Base-by-base conservation (phyloP, 306 rosid species). In the Argentina anserina region DNA sequence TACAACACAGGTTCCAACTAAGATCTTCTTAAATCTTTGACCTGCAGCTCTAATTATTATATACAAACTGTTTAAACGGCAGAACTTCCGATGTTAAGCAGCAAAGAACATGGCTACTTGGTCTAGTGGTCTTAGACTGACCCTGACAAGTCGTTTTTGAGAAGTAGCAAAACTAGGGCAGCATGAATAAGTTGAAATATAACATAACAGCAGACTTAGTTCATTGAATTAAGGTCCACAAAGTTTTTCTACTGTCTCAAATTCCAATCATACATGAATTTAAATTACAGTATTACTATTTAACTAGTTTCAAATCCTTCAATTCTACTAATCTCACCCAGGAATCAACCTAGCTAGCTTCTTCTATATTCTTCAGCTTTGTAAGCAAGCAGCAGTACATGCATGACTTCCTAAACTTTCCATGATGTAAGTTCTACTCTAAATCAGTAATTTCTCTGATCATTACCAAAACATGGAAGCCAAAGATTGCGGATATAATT, bases 91-190 rank as follows among this genome's bases (percentile, higher is more conserved):
- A 67, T 20, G 66, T 21, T 23, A 36, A 71, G 50, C 53, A 65
- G 71, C 40, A 31, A 39, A 29, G 37, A 73, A n/a, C 69, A 64
- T 71, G 81, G 67, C 75, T 63, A 55, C 3, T 28, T 39, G 69
- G 74, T 34, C 64, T 17, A 70, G 73, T 20, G 42, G 37, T 28
- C 20, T 12, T 4, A 5, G 3, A 61, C 66, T 1, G 66, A 33
- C 5, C 36, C 25, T 33, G 42, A 61, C 66, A 8, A 62, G 65
- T 42, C 76, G 53, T 75, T 61, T 28, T 61, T 28, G 39, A 78
- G 76, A 66, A 71, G 37, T 42, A 25, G 17, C 25, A 23, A 14
- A 36, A 37, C 26, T 23, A 14, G 37, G 64, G 52, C 23, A 23
- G 21, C 25, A 37, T 53, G 75, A 61, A 61, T 15, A 53, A 53